phyloP scores from a whole-genome alignment of 176 grass and related monocot genomes.

The Areca catechu region DNA sequence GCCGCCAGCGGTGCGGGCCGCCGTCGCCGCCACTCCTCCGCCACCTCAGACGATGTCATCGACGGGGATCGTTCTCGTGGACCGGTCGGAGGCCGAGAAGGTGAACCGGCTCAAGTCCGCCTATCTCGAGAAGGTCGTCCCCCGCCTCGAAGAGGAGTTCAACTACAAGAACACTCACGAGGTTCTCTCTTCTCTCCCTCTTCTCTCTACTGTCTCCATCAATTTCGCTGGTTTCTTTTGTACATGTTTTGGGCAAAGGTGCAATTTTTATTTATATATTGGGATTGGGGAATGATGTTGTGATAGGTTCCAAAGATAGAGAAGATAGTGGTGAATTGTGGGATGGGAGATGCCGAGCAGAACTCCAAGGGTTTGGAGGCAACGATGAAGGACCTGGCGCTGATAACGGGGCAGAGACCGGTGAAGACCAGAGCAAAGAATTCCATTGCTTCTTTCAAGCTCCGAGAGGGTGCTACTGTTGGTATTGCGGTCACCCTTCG shows the following conservation, averaged over 20 bases:
- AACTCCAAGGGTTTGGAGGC: constrained; percentile 74
- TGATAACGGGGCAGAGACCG: constrained; percentile 70
- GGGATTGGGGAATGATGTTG: neutral
- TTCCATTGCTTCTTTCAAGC: constrained; percentile 89
- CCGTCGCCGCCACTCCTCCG: constrained; percentile 32
- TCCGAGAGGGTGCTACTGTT: constrained; percentile 63
- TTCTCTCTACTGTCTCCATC: neutral
- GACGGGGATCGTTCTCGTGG: constrained; percentile 62
- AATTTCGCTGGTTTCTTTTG: neutral
- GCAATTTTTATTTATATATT: neutral
- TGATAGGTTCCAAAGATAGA: constrained; percentile 65
- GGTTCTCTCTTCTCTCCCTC: constrained; percentile 24
- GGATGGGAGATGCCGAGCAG: constrained; percentile 71
- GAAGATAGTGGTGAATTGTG: constrained; percentile 84
- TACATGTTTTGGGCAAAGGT: neutral
- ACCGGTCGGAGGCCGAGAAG: constrained; percentile 54
- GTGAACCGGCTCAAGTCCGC: constrained; percentile 48
- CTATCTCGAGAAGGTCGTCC: constrained; percentile 76
- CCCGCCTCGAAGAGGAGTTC: constrained; percentile 75
- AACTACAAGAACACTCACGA: constrained; percentile 78
- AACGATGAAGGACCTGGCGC: constrained; percentile 67
- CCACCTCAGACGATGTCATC: constrained; percentile 26
- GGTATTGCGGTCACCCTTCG: constrained; percentile 84
- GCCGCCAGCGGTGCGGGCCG: neutral
- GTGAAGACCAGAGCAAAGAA: constrained; percentile 76